Evolutionary conservation across 176 grass and related monocot genomes (phyloP), one percentile per base, ranked within the genome.

Genomic region (Luzula sylvatica): DNA sequence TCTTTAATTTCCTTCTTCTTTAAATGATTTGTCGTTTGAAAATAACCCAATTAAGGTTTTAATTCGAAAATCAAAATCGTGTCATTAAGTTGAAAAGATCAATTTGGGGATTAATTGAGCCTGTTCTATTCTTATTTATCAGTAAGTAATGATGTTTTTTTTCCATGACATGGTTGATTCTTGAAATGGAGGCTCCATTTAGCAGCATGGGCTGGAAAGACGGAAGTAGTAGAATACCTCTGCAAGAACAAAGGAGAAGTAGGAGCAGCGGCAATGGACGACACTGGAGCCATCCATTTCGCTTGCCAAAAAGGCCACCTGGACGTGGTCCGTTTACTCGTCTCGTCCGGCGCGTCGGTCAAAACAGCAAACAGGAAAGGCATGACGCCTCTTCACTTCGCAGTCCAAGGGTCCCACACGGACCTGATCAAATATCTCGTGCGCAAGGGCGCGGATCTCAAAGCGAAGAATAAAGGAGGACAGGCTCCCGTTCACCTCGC

Each of bases 341-440:
- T 86, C 52, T 42, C 78, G 3, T 79, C 71, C 11, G 85, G 92
- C 22, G 81, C 74, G 44, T 77, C 92, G 23, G 59, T 77, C 54
- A 96, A 86, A 76, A 68, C 85, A n/a, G 73, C 73, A 61, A 96
- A 89, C 55, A 82, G 92, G 65, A 96, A 96, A 79, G 81, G 85
- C 11, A n/a, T 86, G 28, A 89, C 81, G 0, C 58, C 75, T 1
- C 61, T 96, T 39, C 92, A 96, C 64, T 89, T 78, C 68, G 92
- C 92, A 23, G 75, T 78, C 3, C 92, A 96, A 70, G 83, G 77
- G 69, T 82, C 84, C 39, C 74, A 89, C 67, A 23, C 64, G 26
- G 92, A 96, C 25, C 68, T 96, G 50, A 70, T 82, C 63, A 96
- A 80, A 38, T 96, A 96, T 76, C 62, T 96, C 29, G 64, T 89